A percentile compares a stretch with the other conserved stretches of the same genome.
Evolutionary conservation across 164 flowering plant genomes (phyloP).

Genomic region (Aristolochia contorta): DNA sequence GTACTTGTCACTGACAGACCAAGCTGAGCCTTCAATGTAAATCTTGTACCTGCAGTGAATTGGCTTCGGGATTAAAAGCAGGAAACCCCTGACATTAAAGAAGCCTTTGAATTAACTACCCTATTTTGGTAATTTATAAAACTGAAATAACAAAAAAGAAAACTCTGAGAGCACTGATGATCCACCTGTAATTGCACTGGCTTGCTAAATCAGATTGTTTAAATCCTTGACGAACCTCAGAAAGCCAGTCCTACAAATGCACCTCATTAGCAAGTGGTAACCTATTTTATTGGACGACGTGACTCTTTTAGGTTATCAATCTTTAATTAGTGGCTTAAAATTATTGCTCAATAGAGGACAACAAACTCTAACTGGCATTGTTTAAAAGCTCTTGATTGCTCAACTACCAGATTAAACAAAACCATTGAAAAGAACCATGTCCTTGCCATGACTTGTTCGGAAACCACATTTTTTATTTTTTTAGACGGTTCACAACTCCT

Average conservation of each 20-base stretch:
- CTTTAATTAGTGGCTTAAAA: no score
- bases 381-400: no score
- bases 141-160: background rate
- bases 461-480: no score
- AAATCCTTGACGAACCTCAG: conserved; percentile 33
- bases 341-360: no score
- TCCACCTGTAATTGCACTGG: conserved; percentile 53
- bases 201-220: conserved; percentile 34
- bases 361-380: no score
- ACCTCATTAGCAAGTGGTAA: background rate
- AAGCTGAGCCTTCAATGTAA: conserved; percentile 55
- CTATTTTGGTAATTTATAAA: no score
- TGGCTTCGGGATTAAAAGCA: background rate
- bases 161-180: background rate
- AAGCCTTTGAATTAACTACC: background rate
- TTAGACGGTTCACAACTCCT: no score
- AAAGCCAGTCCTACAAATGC: conserved; percentile 41
- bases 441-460: no score
- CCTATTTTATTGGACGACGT: background rate
- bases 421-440: no score
- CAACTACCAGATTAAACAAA: no score
- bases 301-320: no score
- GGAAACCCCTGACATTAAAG: no score
- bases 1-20: conserved; percentile 74
- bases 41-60: conserved; percentile 40